phyloP scores from a whole-genome alignment of 805 yeast genomes.

The Torulaspora quercuum region DNA sequence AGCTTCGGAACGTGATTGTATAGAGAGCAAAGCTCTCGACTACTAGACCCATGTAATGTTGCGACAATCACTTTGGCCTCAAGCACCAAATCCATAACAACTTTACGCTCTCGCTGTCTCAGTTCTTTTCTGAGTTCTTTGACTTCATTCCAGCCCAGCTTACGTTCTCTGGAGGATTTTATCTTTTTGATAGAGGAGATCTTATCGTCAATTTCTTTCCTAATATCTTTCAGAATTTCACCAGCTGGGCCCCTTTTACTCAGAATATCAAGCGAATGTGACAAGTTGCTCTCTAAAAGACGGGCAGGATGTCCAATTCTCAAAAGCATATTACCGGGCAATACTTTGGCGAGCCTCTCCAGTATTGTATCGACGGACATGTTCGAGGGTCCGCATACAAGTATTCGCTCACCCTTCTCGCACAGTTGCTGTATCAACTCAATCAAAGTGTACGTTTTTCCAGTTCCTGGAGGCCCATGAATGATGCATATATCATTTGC shows the following conservation, averaged over 20 bases:
- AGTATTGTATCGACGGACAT: conserved; percentile 87
- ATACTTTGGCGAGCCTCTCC: conserved; percentile 57
- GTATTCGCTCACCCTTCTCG: conserved; percentile 51
- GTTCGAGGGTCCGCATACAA: conserved; percentile 94
- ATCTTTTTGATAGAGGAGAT: conserved; percentile 56
- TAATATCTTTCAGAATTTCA: conserved; percentile 61
- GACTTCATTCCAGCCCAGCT: conserved; percentile 63
- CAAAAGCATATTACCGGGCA: conserved; percentile 51
- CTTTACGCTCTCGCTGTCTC: conserved; percentile 59
- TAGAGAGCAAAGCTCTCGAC: conserved; percentile 59
- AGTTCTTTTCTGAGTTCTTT: conserved; percentile 69
- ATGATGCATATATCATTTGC: conserved; percentile 56
- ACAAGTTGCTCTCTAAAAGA: conserved; percentile 53
- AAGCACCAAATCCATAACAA: conserved; percentile 54
- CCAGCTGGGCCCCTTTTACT: conserved; percentile 58
- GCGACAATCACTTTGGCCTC: conserved; percentile 68
- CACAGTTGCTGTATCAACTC: conserved; percentile 76
- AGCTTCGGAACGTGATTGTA: conserved; percentile 41
- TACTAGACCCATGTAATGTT: conserved; percentile 86
- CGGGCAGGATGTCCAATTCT: conserved; percentile 95
- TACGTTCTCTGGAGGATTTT: conserved; percentile 60
- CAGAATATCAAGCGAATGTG: conserved; percentile 74
- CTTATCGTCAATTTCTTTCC: conserved; percentile 63
- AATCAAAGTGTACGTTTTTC: conserved; percentile 77
- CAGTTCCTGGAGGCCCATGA: conserved; percentile 81